Evolutionary conservation across 805 yeast genomes (phyloP).

Genomic region (Schizosaccharomyces lindneri): DNA sequence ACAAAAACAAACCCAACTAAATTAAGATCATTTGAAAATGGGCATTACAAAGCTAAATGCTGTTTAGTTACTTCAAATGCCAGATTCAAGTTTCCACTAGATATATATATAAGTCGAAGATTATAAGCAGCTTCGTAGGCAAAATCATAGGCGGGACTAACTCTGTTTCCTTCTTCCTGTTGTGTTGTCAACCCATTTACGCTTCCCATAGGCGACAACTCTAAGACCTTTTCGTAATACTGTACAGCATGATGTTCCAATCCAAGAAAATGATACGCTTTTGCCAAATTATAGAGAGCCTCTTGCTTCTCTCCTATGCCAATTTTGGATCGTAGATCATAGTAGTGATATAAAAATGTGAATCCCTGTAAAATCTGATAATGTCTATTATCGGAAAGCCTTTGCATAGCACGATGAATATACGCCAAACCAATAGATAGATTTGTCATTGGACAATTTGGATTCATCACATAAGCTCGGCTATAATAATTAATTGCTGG

Average conservation of each 20-base stretch:
- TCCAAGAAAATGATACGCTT: conserved; percentile 67
- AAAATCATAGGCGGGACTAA: conserved; percentile 22
- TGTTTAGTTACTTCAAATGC: neutral
- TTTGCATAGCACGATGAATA: conserved; percentile 74
- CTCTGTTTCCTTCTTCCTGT: conserved; percentile 21
- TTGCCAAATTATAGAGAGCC: conserved; percentile 56
- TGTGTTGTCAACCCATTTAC: conserved; percentile 5
- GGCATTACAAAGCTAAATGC: neutral
- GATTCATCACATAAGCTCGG: conserved; percentile 40
- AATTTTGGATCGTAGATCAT: conserved; percentile 20
- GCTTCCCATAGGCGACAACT: conserved; percentile 7
- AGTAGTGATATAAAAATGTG: conserved; percentile 50
- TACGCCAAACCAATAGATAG: conserved; percentile 56
- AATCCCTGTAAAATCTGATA: conserved; percentile 72
- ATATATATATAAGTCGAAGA: conserved; percentile 44
- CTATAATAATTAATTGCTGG: conserved; percentile 60
- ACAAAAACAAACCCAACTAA: conserved; percentile 10
- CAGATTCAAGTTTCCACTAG: conserved; percentile 32
- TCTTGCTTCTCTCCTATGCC: conserved; percentile 37
- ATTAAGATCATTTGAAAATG: conserved; percentile 35
- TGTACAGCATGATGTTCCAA: conserved; percentile 44
- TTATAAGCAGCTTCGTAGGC: conserved; percentile 71
- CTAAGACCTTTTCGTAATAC: conserved; percentile 47
- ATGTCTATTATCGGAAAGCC: conserved; percentile 67
- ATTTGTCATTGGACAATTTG: conserved; percentile 56